A percentile compares a stretch with the other conserved stretches of the same genome.
These are phyloP conservation scores for Ophidiomyces ophidiicola DNA, from an alignment of 2,329 filamentous ascomycete genomes.

Conservation along the genomic window DNA sequence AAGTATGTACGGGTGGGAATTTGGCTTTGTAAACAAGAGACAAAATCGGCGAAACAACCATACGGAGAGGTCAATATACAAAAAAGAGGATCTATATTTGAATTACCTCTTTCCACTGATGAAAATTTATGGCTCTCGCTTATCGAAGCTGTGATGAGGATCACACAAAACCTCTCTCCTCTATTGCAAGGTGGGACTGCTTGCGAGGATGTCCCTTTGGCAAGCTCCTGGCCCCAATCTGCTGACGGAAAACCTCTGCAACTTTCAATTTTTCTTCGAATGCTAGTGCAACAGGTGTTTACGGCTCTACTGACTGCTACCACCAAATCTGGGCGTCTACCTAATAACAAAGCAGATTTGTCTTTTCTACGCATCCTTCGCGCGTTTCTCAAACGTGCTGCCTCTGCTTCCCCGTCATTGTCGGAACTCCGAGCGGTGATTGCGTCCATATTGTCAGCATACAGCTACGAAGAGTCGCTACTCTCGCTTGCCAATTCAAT, in stretches of 20 bases:
- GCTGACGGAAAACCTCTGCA: constrained; percentile 25
- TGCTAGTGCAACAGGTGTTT: constrained; percentile 79
- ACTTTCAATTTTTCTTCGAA: constrained; percentile 56
- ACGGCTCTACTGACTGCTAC: constrained; percentile 65
- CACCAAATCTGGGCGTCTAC: constrained; percentile 21
- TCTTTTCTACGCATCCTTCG: constrained; percentile 83
- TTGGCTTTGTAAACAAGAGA: constrained; percentile 86
- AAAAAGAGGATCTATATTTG: constrained; percentile 34
- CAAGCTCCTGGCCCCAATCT: not conserved
- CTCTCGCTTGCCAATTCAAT: constrained; percentile 73
- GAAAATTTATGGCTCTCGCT: constrained; percentile 56
- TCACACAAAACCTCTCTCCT: constrained; percentile 48
- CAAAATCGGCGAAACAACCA: constrained; percentile 42
- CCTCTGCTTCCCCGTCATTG: constrained; percentile 68
- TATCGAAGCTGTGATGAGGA: constrained; percentile 49
- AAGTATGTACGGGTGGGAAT: constrained; percentile 90
- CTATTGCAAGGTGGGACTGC: constrained; percentile 7
- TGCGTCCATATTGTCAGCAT: constrained; percentile 82
- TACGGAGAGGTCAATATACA: constrained; percentile 23
- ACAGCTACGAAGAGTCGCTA: constrained; percentile 87
- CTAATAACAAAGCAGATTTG: constrained; percentile 41
- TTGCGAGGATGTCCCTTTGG: not conserved
- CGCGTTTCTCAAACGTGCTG: constrained; percentile 74
- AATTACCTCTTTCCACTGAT: constrained; percentile 47
- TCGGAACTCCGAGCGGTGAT: constrained; percentile 77